These are phyloP conservation scores for Trichosporon asahii DNA, from an alignment of 1,284 basidiomycete species.

Conservation along the genomic window DNA sequence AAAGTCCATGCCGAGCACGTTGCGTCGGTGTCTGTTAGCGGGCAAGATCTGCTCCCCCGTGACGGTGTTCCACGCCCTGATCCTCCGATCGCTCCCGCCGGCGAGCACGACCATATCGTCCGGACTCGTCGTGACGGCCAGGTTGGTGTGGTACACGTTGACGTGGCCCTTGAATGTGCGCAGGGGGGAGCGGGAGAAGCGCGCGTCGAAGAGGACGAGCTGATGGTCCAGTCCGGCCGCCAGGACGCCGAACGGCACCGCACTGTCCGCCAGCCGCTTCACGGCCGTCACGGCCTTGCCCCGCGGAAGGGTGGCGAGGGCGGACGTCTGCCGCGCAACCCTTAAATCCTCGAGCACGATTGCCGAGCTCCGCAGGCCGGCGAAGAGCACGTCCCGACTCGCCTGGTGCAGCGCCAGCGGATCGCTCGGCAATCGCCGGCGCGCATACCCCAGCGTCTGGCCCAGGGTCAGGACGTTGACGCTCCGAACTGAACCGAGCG, in stretches of 20 bases:
- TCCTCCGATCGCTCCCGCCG: constrained; percentile 36
- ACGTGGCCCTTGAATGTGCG: constrained; percentile 33
- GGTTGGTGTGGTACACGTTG: constrained; percentile 33
- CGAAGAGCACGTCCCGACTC: constrained; percentile 30
- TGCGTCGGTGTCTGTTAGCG: not conserved
- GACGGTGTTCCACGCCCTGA: constrained; percentile 36
- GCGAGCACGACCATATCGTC: constrained; percentile 38
- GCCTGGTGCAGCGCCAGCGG: constrained; percentile 36
- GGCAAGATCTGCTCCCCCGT: constrained; percentile 27
- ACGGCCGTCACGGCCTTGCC: constrained; percentile 41
- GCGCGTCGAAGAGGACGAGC: constrained; percentile 42
- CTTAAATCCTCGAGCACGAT: constrained; percentile 36
- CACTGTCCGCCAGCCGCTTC: constrained; percentile 37
- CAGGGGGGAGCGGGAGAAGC: constrained; percentile 33
- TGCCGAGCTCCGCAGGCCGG: constrained; percentile 31
- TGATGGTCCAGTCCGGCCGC: constrained; percentile 39
- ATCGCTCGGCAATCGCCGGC: constrained; percentile 32
- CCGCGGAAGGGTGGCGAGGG: constrained; percentile 21
- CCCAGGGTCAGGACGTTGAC: constrained; percentile 21
- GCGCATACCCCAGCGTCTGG: constrained; percentile 13
- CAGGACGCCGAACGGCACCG: constrained; percentile 44
- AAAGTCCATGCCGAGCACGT: constrained; percentile 11
- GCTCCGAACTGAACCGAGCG: constrained; percentile 30
- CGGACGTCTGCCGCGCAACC: constrained; percentile 14
- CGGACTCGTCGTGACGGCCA: constrained; percentile 36